Percentiles rank a stretch among this genome's conserved stretches.
Conservation (phyloP, 2,329 filamentous ascomycete genomes). For the Huntiella decipiens region DNA sequence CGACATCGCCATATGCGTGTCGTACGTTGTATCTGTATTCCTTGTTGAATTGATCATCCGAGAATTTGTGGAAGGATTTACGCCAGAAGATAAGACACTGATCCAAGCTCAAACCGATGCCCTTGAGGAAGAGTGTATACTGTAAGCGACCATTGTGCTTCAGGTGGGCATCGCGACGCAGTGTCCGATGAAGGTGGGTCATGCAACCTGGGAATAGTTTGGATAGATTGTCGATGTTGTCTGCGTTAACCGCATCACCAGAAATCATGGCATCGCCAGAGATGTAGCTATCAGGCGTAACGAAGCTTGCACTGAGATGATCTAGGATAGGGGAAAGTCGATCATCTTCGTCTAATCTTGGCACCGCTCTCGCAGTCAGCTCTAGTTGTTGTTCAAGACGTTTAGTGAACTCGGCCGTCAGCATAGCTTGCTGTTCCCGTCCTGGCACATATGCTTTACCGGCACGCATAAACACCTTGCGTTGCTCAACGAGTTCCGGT, state of each 20-base stretch:
- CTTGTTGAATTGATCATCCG: conserved; percentile 91
- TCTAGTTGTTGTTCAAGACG: conserved; percentile 68
- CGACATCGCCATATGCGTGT: conserved; percentile 89
- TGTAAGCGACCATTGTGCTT: conserved; percentile 89
- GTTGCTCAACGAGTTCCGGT: conserved; percentile 67
- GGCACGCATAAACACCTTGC: conserved; percentile 54
- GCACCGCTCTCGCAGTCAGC: conserved; percentile 78
- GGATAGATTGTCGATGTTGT: conserved; percentile 61
- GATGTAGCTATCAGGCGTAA: conserved; percentile 74
- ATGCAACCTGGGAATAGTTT: conserved; percentile 84
- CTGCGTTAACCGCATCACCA: conserved; percentile 55
- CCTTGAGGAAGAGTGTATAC: conserved; percentile 92
- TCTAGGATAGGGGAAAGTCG: conserved; percentile 50
- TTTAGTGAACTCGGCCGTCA: conserved; percentile 67
- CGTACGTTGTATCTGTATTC: conserved; percentile 94
- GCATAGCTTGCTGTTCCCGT: conserved; percentile 72
- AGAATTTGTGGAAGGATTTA: conserved; percentile 62
- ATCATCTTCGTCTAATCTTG: conserved; percentile 89
- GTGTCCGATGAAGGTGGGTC: conserved; percentile 69
- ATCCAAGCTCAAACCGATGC: conserved; percentile 78
- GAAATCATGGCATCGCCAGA: conserved; percentile 39
- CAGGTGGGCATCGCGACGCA: conserved; percentile 74
- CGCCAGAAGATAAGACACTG: conserved; percentile 90
- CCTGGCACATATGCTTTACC: conserved; percentile 87
- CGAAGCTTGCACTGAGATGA: conserved; percentile 88